Evolutionary conservation across 768 basidiomycete genomes (phyloP), one percentile per base, ranked within the genome.

Genomic region (Epithele typhae): DNA sequence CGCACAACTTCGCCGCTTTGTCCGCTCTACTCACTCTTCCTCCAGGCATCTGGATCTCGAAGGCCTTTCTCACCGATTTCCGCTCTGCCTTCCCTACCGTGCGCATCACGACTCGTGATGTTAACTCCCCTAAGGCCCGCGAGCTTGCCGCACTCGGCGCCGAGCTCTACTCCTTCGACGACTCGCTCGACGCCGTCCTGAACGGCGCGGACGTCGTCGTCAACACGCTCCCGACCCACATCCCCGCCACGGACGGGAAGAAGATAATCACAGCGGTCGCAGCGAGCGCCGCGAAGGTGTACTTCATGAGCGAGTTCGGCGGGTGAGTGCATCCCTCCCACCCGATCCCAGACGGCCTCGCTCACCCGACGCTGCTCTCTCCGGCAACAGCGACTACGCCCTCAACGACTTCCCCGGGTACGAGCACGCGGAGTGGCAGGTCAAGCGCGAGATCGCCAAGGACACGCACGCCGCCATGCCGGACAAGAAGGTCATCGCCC

Each of bases 171-270:
- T 25, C 21, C 15, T 23, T 58, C 19, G 37, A 49, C 24, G 27
- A 35, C 3, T 15, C 42, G 8, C 11, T 60, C 21, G 46, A 54
- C 33, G 32, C 25, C 1, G 50, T 37, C 4, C 42, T 51, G 23
- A 25, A 24, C 21, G 58, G 53, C 5, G 53, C 51, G 4, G 59
- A 62, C 43, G 54, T 59, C 30, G 40, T 60, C 35, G 54, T 62
- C n/a, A 57, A 52, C 43, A 48, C 50, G 3, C 25, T 54, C 37
- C 34, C 36, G 10, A 21, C 25, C 6, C 24, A 12, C 0, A 27
- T 25, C 9, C 27, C 48, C 15, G 22, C 12, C 10, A 46, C 27
- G 7, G 34, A 25, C 17, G 38, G 35, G 18, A 39, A 56, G 36
- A 49, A 35, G 9, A 22, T 58, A 25, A 25, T 47, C 11, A 39